A percentile compares a stretch with the other conserved stretches of the same genome.
Conservation (phyloP, 148 eudicot species). For the Vaccinium darrowii region DNA sequence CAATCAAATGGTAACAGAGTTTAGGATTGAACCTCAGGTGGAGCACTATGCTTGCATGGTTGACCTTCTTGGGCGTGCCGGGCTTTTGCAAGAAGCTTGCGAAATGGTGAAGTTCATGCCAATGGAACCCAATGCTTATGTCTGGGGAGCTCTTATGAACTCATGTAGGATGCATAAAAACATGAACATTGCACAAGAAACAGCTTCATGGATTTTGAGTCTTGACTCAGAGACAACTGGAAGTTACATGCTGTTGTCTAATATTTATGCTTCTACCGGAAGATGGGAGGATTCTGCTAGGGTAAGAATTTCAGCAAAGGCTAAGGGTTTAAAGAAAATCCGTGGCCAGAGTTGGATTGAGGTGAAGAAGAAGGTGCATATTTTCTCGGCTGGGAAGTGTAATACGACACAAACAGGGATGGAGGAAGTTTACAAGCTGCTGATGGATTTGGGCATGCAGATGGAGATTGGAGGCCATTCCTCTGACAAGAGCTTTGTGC, state of each 20-base stretch:
- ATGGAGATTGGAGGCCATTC: conserved; percentile 35
- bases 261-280: conserved; percentile 52
- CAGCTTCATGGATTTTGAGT: conserved; percentile 30
- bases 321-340: conserved; percentile 44
- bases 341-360: conserved; percentile 62
- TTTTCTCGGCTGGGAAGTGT: conserved; percentile 40
- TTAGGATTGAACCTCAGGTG: conserved; percentile 37
- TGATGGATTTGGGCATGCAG: conserved; percentile 35
- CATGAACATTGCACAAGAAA: conserved; percentile 40
- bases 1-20: conserved; percentile 38
- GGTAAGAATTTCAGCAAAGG: conserved; percentile 44
- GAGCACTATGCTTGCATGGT: conserved; percentile 64
- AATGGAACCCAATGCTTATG: conserved; percentile 47
- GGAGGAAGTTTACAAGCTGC: conserved; percentile 27
- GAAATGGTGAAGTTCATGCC: conserved; percentile 47
- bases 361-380: conserved; percentile 43
- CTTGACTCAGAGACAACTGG: conserved; percentile 35
- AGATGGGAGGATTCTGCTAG: conserved; percentile 62
- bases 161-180: conserved; percentile 46
- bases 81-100: conserved; percentile 47
- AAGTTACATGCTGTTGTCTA: conserved; percentile 51
- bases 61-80: conserved; percentile 62
- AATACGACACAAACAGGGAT: conserved; percentile 19
- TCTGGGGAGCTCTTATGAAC: conserved; percentile 60
- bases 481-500: conserved; percentile 23